phyloP scores from a whole-genome alignment of 352 stramenopile species.

The Globisporangium paroecandrum region DNA sequence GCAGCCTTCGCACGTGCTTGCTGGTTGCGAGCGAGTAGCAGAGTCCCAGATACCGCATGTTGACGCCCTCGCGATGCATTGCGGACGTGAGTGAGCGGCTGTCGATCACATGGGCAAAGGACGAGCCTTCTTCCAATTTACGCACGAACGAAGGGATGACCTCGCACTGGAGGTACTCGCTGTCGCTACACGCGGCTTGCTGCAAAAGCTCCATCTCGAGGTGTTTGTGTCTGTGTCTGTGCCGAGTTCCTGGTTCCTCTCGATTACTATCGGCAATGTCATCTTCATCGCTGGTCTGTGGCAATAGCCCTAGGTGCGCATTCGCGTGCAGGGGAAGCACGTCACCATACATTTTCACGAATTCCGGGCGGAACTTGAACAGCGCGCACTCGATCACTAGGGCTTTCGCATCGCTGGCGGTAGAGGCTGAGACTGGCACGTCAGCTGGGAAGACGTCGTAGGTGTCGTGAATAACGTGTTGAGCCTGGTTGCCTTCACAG shows the following conservation, averaged over 20 bases:
- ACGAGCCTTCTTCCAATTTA: conserved; percentile 28
- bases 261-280: background rate
- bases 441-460: conserved; percentile 34
- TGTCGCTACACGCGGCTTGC: conserved; percentile 30
- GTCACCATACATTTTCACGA: conserved; percentile 35
- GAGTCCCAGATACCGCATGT: conserved; percentile 48
- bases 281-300: background rate
- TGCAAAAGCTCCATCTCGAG: conserved; percentile 35
- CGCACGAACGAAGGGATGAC: conserved; percentile 48
- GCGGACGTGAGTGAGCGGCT: conserved; percentile 35
- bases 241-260: background rate
- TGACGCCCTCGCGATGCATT: conserved; percentile 54
- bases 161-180: conserved; percentile 34
- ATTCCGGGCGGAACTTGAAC: conserved; percentile 50
- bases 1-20: conserved; percentile 39
- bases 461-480: conserved; percentile 24
- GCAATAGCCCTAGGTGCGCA: conserved; percentile 9
- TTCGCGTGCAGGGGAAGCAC: conserved; percentile 39
- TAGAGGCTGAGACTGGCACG: conserved; percentile 11
- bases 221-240: conserved; percentile 12
- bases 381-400: conserved; percentile 16
- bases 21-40: conserved; percentile 47
- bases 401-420: conserved; percentile 13
- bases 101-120: conserved; percentile 25
- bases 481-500: background rate